Evolutionary conservation across 1,284 basidiomycete species (phyloP), one percentile per base, ranked within the genome.

Genomic region (Puccinia novopanici): DNA sequence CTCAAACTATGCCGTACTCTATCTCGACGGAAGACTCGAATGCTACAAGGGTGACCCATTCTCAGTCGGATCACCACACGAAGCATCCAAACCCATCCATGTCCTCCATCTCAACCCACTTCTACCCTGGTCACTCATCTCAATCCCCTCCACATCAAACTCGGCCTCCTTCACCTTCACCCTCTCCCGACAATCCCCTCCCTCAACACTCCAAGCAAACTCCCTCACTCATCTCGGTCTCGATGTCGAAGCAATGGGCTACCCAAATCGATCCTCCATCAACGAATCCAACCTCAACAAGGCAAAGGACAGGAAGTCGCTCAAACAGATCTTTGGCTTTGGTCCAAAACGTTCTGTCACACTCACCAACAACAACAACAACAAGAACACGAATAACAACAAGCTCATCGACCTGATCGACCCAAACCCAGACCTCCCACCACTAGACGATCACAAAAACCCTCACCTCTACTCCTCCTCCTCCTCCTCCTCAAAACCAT

Each of bases 21-120:
- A 50, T 22, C 57, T 63, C 42, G 61, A 76, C 30, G 75, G 75
- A 9, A 4, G 61, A 3, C 30, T 76, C 15, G 59, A 76, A 15
- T 76, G 75, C 48, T 76, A 76, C 19, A 48, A 59, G 2, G 75
- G 75, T 13, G 75, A 76, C 48, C 75, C 75, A 1, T 76, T 76
- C 61, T 76, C 75, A 10, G 61, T 76, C 27, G 75, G 75, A 1
- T 76, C 75, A 10, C n/a, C 34, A 4, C 50, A 63, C 61, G 75
- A 76, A 48, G 75, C 59, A 22, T 65, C 59, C 4, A 76, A 76
- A 54, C 59, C 75, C 17, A 54, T 52, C 27, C 24, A 76, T n/a
- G 48, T 76, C 57, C 48, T 76, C 5, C 50, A 67, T n/a, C 34
- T 76, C 27, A 65, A 52, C 27, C 61, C 57, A 34, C 45, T 24